Conservation (phyloP, 441 rosid species). For the Geranium incanum region DNA sequence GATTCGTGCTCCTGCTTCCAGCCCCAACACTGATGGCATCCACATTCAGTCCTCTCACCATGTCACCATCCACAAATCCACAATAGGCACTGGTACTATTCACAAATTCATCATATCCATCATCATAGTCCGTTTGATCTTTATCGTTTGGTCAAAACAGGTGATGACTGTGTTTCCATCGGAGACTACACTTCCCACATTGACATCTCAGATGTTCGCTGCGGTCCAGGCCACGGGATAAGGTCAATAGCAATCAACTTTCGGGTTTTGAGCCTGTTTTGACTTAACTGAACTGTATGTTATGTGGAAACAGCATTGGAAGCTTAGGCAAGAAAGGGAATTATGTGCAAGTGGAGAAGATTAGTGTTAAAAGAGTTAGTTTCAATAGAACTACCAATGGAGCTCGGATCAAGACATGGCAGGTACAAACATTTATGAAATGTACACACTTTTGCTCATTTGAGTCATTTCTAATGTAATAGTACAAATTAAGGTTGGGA, state of each 20-base stretch:
- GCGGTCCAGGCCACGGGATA: slow-evolving; percentile 65
- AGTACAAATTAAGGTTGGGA: slow-evolving; percentile 24
- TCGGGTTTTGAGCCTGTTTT: too few relatives aligned
- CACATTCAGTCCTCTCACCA: slow-evolving; percentile 31
- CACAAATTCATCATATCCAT: background rate
- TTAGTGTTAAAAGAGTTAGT: slow-evolving; percentile 25
- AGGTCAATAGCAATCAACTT: slow-evolving; percentile 21
- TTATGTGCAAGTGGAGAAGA: slow-evolving; percentile 32
- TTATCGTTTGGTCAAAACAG: slow-evolving; percentile 18
- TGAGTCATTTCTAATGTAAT: background rate
- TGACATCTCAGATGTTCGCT: slow-evolving; percentile 22
- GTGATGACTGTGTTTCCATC: slow-evolving; percentile 55
- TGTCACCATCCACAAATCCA: slow-evolving; percentile 24
- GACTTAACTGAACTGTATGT: background rate
- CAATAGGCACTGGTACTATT: slow-evolving; percentile 31
- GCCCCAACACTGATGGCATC: slow-evolving; percentile 60
- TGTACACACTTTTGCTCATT: background rate
- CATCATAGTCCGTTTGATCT: too few relatives aligned
- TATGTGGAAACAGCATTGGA: slow-evolving; percentile 34
- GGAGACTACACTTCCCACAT: slow-evolving; percentile 31
- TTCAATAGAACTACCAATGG: slow-evolving; percentile 44
- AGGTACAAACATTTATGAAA: slow-evolving; percentile 18
- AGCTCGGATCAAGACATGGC: slow-evolving; percentile 54
- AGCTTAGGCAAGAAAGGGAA: slow-evolving; percentile 44
- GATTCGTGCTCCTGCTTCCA: slow-evolving; percentile 31